Conservation (phyloP, 2,329 filamentous ascomycete genomes). For the Dothidotthia symphoricarpi region DNA sequence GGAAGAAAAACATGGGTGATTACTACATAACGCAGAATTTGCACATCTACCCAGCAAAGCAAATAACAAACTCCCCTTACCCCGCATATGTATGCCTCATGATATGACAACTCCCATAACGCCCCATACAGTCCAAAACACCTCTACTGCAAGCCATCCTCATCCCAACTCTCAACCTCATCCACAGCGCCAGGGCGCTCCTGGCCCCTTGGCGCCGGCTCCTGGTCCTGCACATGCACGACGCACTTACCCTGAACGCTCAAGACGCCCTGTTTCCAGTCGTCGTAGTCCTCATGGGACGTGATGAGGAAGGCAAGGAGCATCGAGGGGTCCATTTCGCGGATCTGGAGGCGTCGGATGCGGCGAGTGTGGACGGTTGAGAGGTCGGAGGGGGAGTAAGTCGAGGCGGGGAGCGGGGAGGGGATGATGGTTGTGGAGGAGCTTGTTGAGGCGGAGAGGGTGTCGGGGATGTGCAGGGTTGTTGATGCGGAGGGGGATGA, state of each 20-base stretch:
- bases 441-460: slow-evolving; percentile 13
- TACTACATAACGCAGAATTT: no score
- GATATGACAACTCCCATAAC: no score
- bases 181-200: slow-evolving; percentile 76
- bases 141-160: slow-evolving; percentile 41
- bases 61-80: no score
- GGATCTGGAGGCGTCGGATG: slow-evolving; percentile 75
- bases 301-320: slow-evolving; percentile 87
- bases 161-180: slow-evolving; percentile 83
- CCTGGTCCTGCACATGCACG: slow-evolving; percentile 75
- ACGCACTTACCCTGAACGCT: slow-evolving; percentile 74
- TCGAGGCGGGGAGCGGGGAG: slow-evolving; percentile 21
- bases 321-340: slow-evolving; percentile 98
- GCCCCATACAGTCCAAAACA: no score
- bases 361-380: slow-evolving; percentile 84
- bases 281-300: slow-evolving; percentile 76
- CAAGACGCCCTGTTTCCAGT: slow-evolving; percentile 75
- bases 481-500: background rate
- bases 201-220: slow-evolving; percentile 53
- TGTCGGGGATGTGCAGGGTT: slow-evolving; percentile 1
- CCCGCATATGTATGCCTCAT: no score
- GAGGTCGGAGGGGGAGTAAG: slow-evolving; percentile 71
- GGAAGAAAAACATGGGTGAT: no score
- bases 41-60: no score
- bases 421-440: slow-evolving; percentile 26